Evolutionary conservation across 2,329 filamentous ascomycete genomes (phyloP).

Genomic region (Reticulascus tulasneorum): DNA sequence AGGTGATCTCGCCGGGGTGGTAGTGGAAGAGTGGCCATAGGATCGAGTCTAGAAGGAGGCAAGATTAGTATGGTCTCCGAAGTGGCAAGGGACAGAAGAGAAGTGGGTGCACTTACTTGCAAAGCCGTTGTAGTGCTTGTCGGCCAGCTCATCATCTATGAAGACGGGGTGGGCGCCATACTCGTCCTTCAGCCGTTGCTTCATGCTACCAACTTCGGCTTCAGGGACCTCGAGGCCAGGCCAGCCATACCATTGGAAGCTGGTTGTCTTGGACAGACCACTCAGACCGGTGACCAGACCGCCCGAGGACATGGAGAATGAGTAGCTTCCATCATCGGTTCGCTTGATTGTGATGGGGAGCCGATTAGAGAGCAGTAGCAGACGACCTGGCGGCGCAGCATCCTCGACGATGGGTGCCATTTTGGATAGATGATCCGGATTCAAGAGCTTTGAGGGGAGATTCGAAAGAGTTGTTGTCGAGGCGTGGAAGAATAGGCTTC

Average conservation of each 20-base stretch:
- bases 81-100: conserved; percentile 4
- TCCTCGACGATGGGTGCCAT: conserved; percentile 34
- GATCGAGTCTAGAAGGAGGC: conserved; percentile 68
- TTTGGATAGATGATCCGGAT: too few species aligned
- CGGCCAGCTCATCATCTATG: conserved; percentile 87
- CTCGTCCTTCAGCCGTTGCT: conserved; percentile 75
- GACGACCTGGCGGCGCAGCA: conserved; percentile 38
- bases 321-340: conserved; percentile 84
- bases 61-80: conserved; percentile 1
- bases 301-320: conserved; percentile 94
- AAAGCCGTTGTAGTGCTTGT: conserved; percentile 96
- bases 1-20: conserved; percentile 96
- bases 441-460: conserved; percentile 1
- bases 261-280: conserved; percentile 85
- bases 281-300: conserved; percentile 92
- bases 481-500: conserved; percentile 2
- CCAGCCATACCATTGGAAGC: conserved; percentile 99
- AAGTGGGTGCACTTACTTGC: conserved; percentile 63
- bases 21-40: conserved; percentile 99
- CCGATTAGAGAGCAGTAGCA: conserved; percentile 90
- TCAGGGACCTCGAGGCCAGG: conserved; percentile 89
- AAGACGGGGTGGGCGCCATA: conserved; percentile 90
- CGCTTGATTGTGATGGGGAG: conserved; percentile 96
- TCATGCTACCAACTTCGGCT: conserved; percentile 70
- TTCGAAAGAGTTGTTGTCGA: neutral